Evolutionary conservation across 2,329 filamentous ascomycete species (phyloP), one percentile per base, ranked within the genome.

Genomic region (Fusarium veterinarium): DNA sequence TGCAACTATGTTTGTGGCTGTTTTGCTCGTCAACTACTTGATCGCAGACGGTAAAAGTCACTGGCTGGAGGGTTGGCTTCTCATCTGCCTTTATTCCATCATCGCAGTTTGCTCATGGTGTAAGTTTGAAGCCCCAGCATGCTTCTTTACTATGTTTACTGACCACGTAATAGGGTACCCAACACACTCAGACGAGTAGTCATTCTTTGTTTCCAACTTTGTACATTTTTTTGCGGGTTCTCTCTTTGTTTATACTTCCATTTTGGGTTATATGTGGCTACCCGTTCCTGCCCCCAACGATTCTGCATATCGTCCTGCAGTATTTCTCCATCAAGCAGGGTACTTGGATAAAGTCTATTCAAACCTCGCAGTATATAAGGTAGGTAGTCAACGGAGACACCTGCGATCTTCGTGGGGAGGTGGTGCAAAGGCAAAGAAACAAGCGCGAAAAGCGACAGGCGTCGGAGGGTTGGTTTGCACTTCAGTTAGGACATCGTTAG

Each of bases 21-120:
- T 94, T 0, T 89, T 97, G 45, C 87, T 97, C 38, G 93, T 95
- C 64, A 97, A 97, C 79, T 97, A 97, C 79, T 83, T 97, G 46
- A 94, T 97, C 53, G 87, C 91, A 25, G 94, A 97, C 76, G 94
- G 94, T 35, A 90, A 94, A 80, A 95, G 91, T 70, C 94, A 95
- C 76, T 96, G 93, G 84, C 86, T 95, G 0, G 93, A 96, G 81
- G 93, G 93, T 6, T 90, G 91, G 67, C 83, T 95, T 64, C 81
- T 96, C 38, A 92, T 95, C 58, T 93, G 92, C 42, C 87, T 94
- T 7, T 96, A 96, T 77, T 84, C 92, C 44, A 96, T 96, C 60
- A 95, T 96, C 77, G 93, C 92, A 16, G 84, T 90, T 16, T 91
- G 88, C 76, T 84, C 88, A n/a, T 90, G 87, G 83, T 90, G 88